Percentiles rank a stretch among this genome's conserved stretches.
These are phyloP conservation scores for Malus hybrid DNA, from an alignment of 331 rosid species.

Conservation along the genomic window DNA sequence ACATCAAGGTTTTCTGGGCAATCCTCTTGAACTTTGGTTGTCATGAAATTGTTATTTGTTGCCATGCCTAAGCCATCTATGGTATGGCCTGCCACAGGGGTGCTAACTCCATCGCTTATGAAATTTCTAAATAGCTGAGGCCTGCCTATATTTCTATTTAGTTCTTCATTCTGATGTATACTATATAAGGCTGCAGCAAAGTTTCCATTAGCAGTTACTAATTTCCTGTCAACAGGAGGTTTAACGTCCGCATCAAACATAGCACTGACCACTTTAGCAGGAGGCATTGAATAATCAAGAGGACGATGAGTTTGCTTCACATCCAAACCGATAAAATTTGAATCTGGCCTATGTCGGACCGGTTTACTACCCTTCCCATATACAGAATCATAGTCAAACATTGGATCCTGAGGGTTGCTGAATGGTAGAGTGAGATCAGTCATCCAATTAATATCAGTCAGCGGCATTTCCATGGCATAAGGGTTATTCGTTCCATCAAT, in stretches of 20 bases:
- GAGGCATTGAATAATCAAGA: neutral
- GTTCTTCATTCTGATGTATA: neutral
- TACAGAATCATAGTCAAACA: neutral
- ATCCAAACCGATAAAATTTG: neutral
- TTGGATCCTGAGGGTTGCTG: neutral
- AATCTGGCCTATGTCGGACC: neutral
- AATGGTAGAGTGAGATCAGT: slow-evolving; percentile 5
- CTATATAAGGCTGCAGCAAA: neutral
- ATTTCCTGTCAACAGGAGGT: neutral
- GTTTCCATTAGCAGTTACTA: neutral
- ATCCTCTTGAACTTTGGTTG: neutral
- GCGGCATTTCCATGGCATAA: neutral
- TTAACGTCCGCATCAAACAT: neutral
- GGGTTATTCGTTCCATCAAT: neutral
- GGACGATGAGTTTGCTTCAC: neutral
- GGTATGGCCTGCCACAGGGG: neutral
- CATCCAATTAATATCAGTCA: neutral
- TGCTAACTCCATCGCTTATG: neutral
- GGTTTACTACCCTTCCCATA: neutral
- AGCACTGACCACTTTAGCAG: neutral
- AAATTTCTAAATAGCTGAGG: slow-evolving; percentile 8
- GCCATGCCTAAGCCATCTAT: neutral
- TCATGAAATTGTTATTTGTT: neutral
- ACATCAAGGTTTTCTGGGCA: slow-evolving; percentile 6
- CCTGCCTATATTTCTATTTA: neutral